phyloP scores from a whole-genome alignment of 192 early-diverging fungal species.

The Chytriomyces sp. region DNA sequence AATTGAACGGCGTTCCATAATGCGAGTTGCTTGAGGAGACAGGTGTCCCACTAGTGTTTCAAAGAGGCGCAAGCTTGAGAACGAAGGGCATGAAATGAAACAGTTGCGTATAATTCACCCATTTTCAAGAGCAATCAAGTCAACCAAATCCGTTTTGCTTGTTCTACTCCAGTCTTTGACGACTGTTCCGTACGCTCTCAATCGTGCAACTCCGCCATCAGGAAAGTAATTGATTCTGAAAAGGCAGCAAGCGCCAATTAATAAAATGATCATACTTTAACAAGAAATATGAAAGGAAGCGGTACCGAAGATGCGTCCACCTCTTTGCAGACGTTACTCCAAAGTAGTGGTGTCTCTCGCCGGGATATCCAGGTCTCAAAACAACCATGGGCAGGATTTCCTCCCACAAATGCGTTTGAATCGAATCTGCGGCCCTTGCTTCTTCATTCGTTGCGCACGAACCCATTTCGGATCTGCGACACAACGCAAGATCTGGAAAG shows the following conservation, averaged over 20 bases:
- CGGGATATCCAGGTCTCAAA: slow-evolving; percentile 66
- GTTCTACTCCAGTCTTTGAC: slow-evolving; percentile 40
- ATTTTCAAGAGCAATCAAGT: slow-evolving; percentile 46
- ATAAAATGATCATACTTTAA: not conserved
- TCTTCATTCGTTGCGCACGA: slow-evolving; percentile 38
- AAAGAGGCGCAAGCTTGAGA: slow-evolving; percentile 70
- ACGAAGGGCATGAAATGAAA: slow-evolving; percentile 39
- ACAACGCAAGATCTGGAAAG: slow-evolving; percentile 18
- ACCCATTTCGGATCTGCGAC: slow-evolving; percentile 46
- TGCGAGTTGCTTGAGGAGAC: slow-evolving; percentile 68
- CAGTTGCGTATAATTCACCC: slow-evolving; percentile 22
- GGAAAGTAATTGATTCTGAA: slow-evolving; percentile 70
- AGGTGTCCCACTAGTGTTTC: slow-evolving; percentile 17
- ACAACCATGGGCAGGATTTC: slow-evolving; percentile 72
- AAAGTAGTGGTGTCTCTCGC: slow-evolving; percentile 45
- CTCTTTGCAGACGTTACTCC: slow-evolving; percentile 14
- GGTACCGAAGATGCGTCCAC: slow-evolving; percentile 43
- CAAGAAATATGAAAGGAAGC: not conserved
- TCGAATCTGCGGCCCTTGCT: slow-evolving; percentile 32
- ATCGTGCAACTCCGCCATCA: slow-evolving; percentile 90
- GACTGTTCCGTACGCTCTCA: slow-evolving; percentile 76
- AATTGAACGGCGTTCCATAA: slow-evolving; percentile 78
- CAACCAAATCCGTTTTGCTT: slow-evolving; percentile 11
- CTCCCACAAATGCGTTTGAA: slow-evolving; percentile 51
- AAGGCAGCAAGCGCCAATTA: not conserved